phyloP scores from a whole-genome alignment of 345 rosid species.

The Turritis glabra region DNA sequence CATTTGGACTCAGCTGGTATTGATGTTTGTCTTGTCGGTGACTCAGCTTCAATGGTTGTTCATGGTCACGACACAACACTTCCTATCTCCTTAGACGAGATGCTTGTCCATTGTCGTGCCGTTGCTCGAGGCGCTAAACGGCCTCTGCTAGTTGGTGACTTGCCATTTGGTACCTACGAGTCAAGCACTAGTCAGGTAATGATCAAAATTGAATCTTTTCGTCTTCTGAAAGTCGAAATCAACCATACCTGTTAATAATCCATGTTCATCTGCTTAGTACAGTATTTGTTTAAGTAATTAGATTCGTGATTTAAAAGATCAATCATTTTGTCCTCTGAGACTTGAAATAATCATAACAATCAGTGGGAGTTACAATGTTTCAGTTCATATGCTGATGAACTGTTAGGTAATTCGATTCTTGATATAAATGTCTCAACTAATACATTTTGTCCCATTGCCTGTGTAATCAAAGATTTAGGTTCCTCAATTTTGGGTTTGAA shows the following conservation, averaged over 20 bases:
- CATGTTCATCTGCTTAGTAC: background rate
- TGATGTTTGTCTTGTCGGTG: background rate
- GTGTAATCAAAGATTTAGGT: background rate
- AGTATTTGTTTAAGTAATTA: background rate
- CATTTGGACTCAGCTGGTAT: background rate
- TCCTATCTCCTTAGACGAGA: background rate
- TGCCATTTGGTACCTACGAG: background rate
- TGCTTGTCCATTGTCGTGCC: background rate
- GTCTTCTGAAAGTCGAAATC: background rate
- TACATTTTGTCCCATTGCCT: background rate
- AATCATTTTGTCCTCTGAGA: no score
- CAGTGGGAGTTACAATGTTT: background rate
- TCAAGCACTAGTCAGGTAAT: background rate
- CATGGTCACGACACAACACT: background rate
- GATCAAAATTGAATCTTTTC: background rate
- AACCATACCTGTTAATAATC: background rate
- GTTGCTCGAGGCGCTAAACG: background rate
- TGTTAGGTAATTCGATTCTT: background rate
- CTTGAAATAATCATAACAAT: background rate
- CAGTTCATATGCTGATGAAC: background rate
- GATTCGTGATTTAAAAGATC: background rate
- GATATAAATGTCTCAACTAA: background rate
- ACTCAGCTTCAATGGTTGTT: background rate
- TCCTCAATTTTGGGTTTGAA: background rate
- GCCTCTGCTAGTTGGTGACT: background rate